These are phyloP conservation scores for Amphichorda felina DNA, from an alignment of 2,329 filamentous ascomycete genomes.

Conservation along the genomic window DNA sequence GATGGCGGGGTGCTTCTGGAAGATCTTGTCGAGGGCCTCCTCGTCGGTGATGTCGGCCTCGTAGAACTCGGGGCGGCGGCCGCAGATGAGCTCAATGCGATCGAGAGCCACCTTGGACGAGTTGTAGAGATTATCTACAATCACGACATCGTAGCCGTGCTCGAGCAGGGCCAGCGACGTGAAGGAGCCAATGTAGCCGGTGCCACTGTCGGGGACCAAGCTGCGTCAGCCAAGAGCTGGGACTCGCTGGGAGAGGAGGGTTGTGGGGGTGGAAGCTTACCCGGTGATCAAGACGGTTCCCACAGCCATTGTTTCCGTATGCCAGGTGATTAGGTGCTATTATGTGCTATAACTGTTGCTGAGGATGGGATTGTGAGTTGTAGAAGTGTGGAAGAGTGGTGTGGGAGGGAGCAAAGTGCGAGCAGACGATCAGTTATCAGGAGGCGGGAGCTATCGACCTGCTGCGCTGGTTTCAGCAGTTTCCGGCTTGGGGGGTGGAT, in stretches of 20 bases:
- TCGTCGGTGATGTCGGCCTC: slow-evolving; percentile 83
- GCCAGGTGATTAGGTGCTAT: slow-evolving; percentile 6
- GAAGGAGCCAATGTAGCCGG: slow-evolving; percentile 98
- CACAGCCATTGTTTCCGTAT: slow-evolving; percentile 49
- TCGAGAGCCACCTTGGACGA: slow-evolving; percentile 85
- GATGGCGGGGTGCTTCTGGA: slow-evolving; percentile 80
- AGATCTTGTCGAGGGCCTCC: slow-evolving; percentile 72
- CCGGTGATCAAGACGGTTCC: slow-evolving; percentile 88
- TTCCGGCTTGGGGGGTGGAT: neutral
- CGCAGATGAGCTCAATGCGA: slow-evolving; percentile 87
- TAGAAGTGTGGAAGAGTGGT: slow-evolving; percentile 4
- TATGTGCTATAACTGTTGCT: slow-evolving; percentile 4
- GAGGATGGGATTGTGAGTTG: neutral
- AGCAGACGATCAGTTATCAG: slow-evolving; percentile 2
- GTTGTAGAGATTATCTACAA: slow-evolving; percentile 96
- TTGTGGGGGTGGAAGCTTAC: slow-evolving; percentile 33
- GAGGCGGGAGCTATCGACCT: neutral
- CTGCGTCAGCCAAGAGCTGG: slow-evolving; percentile 1
- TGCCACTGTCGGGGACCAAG: slow-evolving; percentile 52
- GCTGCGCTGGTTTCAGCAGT: neutral
- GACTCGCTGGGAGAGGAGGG: neutral
- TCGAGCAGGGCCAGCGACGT: slow-evolving; percentile 85
- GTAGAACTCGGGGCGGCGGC: slow-evolving; percentile 78
- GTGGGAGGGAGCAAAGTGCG: slow-evolving; percentile 1
- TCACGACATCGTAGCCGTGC: slow-evolving; percentile 91